Evolutionary conservation across 148 eudicot genomes (phyloP), one percentile per base, ranked within the genome.

Genomic region (Diospyros kaki): DNA sequence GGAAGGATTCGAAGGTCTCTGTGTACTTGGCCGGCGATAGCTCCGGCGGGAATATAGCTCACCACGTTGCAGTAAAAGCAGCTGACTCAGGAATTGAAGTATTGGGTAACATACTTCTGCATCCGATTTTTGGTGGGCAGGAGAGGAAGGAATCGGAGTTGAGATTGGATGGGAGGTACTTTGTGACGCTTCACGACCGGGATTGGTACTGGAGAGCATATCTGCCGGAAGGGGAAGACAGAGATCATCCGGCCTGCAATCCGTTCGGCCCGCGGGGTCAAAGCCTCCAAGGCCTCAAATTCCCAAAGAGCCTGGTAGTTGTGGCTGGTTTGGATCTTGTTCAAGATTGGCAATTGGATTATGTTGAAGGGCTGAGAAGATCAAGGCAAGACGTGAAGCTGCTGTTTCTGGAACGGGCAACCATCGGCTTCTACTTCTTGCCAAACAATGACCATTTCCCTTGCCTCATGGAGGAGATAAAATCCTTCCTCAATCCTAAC

Each of bases 131-230:
- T 44, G 94, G 97, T 5, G 97, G 97, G 14, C 78, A 85, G 58
- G 71, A 69, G 54, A 80, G 97, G 73, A 90, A 80, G 0, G 93
- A 89, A 13, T 88, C 91, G 2, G 97, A 93, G 76, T 78, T 48
- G 59, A 76, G 79, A 8, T 77, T 93, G 46, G 97, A 93, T 50
- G 95, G 93, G 38, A 90, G 89, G 40, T 93, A 90, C 54, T 93
- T 93, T 42, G 90, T 90, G 2, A 89, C 87, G 28, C 58, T 93
- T 42, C 91, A 87, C 28, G 97, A 93, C 66, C 76, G 97, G 12
- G 97, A 93, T 83, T 93, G 97, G 97, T 93, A 93, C 60, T 93
- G 97, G 97, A 76, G 95, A 6, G 95, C 97, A 0, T 93, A 78
- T 71, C 52, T 93, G 0, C 97, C 97, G 0, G 91, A 89, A 69